Percentiles rank a stretch among this genome's conserved stretches.
These are phyloP conservation scores for Trichosanthes truncata DNA, from an alignment of 306 rosid species.

Conservation along the genomic window DNA sequence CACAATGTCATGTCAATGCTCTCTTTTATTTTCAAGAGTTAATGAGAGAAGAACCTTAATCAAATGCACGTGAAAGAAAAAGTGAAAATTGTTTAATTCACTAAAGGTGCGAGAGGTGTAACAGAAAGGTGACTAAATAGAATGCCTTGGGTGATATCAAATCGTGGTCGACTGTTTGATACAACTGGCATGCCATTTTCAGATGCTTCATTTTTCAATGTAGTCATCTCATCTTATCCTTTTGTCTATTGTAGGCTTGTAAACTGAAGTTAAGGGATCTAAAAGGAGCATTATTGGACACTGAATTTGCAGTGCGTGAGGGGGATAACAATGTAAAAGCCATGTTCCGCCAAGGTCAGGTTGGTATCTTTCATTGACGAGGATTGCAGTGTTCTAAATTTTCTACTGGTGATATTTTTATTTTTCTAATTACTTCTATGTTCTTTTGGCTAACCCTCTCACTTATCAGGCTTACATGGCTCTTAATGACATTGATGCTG, in stretches of 20 bases:
- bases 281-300: constrained; percentile 86
- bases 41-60: neutral
- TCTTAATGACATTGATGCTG: constrained; percentile 81
- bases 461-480: constrained; percentile 66
- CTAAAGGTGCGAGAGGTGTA: neutral
- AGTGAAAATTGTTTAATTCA: neutral
- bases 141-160: neutral
- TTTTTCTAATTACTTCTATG: neutral
- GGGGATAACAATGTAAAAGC: constrained; percentile 89
- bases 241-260: constrained; percentile 54
- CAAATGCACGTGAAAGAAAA: neutral
- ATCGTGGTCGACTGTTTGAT: neutral
- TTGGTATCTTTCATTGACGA: constrained; percentile 29
- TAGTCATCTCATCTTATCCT: neutral
- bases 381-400: neutral
- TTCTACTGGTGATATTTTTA: neutral
- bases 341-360: constrained; percentile 97
- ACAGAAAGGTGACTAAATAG: neutral
- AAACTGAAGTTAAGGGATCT: constrained; percentile 79
- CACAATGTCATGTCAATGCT: neutral
- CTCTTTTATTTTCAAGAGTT: neutral
- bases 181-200: neutral
- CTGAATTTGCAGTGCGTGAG: constrained; percentile 89
- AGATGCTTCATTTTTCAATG: neutral
- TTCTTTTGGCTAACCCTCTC: constrained; percentile 14